Base-by-base conservation (phyloP, 1,284 basidiomycete genomes). In the Fomitopsis palustris region DNA sequence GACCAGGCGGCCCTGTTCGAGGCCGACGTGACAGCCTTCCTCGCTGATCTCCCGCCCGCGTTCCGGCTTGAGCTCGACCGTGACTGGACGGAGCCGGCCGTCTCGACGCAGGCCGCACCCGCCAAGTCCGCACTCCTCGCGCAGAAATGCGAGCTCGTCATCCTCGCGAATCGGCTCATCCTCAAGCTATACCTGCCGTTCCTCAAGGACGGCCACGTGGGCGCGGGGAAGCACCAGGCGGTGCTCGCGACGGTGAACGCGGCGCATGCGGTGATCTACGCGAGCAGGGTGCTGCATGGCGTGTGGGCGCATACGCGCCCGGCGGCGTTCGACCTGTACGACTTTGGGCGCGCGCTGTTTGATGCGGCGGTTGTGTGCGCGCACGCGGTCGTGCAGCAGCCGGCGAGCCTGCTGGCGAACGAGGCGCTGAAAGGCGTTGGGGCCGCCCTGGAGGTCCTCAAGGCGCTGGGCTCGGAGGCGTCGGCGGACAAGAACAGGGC, bases 101-200 rank as follows among this genome's bases (percentile, higher is more conserved):
- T 66, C 42, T 14, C 65, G 43, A 19, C 43, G 23, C n/a, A 62
- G n/a, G 55, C 61, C 47, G 45, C 67, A 1, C 56, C 67, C 16
- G 19, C 45, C 25, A 6, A 10, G 19, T 64, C 64, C 35, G 56
- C 69, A 62, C 72, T 81, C 19, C 67, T 78, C 54, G 77, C 79
- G 7, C 81, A 82, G 64, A 79, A 79, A 27, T 87, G 78, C 65
- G 87, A 87, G 63, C 73, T 90, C 47, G 78, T 78, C 0, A 79
- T 87, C 39, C 74, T 81, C 42, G 83, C 85, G 5, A 79, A 88
- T 60, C 74, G 83, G 43, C 68, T 88, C 53, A 76, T 88, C 58
- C 73, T 90, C 63, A 84, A 83, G 70, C 74, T 84, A 9, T 90
- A 87, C 68, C 68, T 85, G n/a, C 88, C 88, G 0, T 88, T 89